Base-by-base conservation (phyloP, 2,329 filamentous ascomycete species). In the Aspergillus sp. region DNA sequence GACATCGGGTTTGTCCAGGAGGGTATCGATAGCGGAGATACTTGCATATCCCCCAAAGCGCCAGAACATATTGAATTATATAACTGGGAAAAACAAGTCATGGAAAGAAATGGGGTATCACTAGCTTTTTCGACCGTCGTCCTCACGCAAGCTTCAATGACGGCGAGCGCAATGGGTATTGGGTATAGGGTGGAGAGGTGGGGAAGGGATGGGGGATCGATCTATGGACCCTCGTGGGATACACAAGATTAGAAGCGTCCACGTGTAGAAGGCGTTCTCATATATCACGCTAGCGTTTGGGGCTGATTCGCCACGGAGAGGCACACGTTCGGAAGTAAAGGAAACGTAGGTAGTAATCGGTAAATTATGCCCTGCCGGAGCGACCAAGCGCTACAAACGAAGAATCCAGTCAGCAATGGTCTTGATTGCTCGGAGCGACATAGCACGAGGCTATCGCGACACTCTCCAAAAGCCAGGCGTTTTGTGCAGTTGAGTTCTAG, bases 21-120 rank as follows among this genome's bases (percentile, higher is more conserved):
- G 90, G 67, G 89, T 92, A 78, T 98, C 95, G 77, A 99, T 91
- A 72, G 93, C 89, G 70, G 93, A 97, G 78, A 96, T 89, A 83
- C 91, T 96, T 83, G 93, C 91, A 84, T 98, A 98, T 73, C 92
- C 92, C 84, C 95, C 93, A 84, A 98, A 99, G 80, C 93, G 89
- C 95, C 95, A 99, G 80, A 99, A 99, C 95, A 99, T 99, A 81
- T 77, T 93, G 87, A 70, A 71, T 67, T 76, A 74, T 68, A 69
- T 67, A 68, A 66, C 62, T 61, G 64, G 57, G 59, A 64, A 62
- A 63, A 67, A 67, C 66, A 61, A 71, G 66, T 74, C 73, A 75
- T 75, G 71, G 66, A 70, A 72, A 64, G 57, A 48, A 55, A n/a
- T 48, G 26, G 32, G 34, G 56, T 63, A 65, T 62, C 53, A 56